Evolutionary conservation across 176 grass and related monocot genomes (phyloP).

Genomic region (Aechmea fasciata): DNA sequence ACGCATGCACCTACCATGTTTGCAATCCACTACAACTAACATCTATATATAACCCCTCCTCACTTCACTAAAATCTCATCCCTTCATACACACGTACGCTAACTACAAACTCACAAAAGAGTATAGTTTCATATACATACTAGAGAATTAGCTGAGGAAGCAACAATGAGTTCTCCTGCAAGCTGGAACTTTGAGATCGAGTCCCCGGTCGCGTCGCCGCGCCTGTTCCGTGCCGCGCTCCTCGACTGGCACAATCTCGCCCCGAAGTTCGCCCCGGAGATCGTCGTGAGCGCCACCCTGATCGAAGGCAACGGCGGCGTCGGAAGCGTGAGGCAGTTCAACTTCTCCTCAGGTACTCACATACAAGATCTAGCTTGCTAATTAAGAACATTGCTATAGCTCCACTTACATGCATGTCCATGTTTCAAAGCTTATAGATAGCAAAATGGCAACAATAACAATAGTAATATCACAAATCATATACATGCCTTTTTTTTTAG

Average conservation of each 20-base stretch:
- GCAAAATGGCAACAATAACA: no score
- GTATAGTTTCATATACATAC: neutral
- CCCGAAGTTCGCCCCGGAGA: conserved; percentile 44
- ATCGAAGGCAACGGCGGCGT: conserved; percentile 33
- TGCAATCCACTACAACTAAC: neutral
- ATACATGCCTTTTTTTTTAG: no score
- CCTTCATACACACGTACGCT: neutral
- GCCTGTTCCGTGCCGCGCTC: conserved; percentile 57
- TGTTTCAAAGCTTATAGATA: neutral
- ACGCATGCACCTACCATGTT: neutral
- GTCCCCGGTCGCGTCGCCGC: conserved; percentile 27
- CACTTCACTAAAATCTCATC: neutral
- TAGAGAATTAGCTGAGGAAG: neutral
- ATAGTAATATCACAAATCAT: no score
- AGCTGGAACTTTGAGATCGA: conserved; percentile 46
- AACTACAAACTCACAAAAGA: neutral
- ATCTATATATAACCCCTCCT: neutral
- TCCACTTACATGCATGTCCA: neutral
- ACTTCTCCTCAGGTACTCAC: conserved; percentile 53
- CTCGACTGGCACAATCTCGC: conserved; percentile 66
- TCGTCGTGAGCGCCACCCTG: conserved; percentile 41
- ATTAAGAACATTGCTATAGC: no score
- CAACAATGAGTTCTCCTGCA: neutral
- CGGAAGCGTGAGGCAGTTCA: conserved; percentile 65
- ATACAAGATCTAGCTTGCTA: neutral